Evolutionary conservation across 192 early-diverging fungal species (phyloP), one percentile per base, ranked within the genome.

Genomic region (Coemansia sp.): DNA sequence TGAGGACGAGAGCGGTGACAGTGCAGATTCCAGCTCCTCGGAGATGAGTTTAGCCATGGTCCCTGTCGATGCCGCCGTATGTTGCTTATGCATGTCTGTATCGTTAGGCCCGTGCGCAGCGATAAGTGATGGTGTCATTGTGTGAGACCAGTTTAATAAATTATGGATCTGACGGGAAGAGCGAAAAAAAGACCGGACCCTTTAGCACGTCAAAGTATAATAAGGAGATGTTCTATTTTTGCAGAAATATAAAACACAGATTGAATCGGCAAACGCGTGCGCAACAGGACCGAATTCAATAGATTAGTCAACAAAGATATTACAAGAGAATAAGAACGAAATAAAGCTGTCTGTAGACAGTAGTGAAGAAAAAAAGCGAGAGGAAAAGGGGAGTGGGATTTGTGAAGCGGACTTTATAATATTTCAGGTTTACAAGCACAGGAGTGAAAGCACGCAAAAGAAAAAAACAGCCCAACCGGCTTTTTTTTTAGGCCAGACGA

Each of bases 1-100:
- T 1, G 78, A 80, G 1, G 78, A 80, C 40, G 78, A 80, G 6
- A 80, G 72, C 58, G 78, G 78, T 46, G 78, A 80, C 29, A 79
- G 68, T 28, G 72, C 42, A 10, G 70, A 51, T 34, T 72, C 66
- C n/a, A 69, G 48, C 12, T 79, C 71, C 9, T 67, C 71, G 7
- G 67, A 63, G 0, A 46, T 49, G 12, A 68, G 55, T 31, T 68
- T 66, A 18, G 59, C 35, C 18, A 59, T 45, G 2, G 56, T 57
- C n/a, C 60, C 33, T 7, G 28, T 28, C 58, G 16, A 52, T 40
- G 26, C 30, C 15, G 25, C n/a, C 31, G 25, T 39, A 23, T 53
- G 66, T 40, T 25, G 62, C 23, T 29, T 45, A 16, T 51, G 49
- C 34, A 61, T 61, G 33, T 67, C 42, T 9, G 29, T 59, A 23